These are phyloP conservation scores for Malassezia japonica DNA, from an alignment of 1,284 basidiomycete species.

Conservation along the genomic window DNA sequence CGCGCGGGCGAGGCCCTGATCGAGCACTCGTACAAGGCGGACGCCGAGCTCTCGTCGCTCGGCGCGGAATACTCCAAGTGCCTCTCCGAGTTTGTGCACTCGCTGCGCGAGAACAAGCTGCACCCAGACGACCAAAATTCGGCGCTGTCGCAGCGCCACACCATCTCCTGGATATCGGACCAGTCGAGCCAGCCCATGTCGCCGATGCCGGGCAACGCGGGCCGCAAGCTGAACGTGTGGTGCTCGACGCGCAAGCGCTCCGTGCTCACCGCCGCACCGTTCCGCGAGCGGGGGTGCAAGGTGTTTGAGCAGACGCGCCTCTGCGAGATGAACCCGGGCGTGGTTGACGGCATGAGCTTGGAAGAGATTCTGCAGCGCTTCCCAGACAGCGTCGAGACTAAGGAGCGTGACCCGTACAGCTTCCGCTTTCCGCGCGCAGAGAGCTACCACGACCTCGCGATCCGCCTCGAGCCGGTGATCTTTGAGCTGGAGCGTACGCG, in stretches of 20 bases:
- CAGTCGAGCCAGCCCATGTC: neutral
- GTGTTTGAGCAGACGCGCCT: slow-evolving; percentile 91
- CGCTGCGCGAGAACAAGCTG: slow-evolving; percentile 22
- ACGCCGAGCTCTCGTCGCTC: slow-evolving; percentile 85
- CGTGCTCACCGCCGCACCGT: slow-evolving; percentile 91
- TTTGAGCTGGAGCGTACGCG: slow-evolving; percentile 71
- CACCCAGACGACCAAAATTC: slow-evolving; percentile 24
- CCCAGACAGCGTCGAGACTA: slow-evolving; percentile 86
- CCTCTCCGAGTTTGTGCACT: slow-evolving; percentile 43
- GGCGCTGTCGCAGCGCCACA: slow-evolving; percentile 23
- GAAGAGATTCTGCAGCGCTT: slow-evolving; percentile 82
- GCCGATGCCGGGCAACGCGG: slow-evolving; percentile 5
- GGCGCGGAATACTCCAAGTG: slow-evolving; percentile 89
- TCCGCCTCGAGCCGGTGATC: slow-evolving; percentile 63
- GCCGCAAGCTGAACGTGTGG: slow-evolving; percentile 64
- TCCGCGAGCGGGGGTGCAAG: slow-evolving; percentile 58
- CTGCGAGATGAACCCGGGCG: slow-evolving; percentile 84
- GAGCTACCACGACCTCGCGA: slow-evolving; percentile 71
- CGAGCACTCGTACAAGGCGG: slow-evolving; percentile 97
- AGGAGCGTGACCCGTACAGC: slow-evolving; percentile 82
- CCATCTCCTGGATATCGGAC: slow-evolving; percentile 13
- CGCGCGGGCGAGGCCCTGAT: slow-evolving; percentile 56
- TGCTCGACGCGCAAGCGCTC: slow-evolving; percentile 84
- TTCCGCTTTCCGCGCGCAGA: slow-evolving; percentile 56
- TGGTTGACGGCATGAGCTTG: slow-evolving; percentile 74